A percentile compares a stretch with the other conserved stretches of the same genome.
phyloP scores from a whole-genome alignment of 1,284 basidiomycete species.

The Ustilago vetiveriae region DNA sequence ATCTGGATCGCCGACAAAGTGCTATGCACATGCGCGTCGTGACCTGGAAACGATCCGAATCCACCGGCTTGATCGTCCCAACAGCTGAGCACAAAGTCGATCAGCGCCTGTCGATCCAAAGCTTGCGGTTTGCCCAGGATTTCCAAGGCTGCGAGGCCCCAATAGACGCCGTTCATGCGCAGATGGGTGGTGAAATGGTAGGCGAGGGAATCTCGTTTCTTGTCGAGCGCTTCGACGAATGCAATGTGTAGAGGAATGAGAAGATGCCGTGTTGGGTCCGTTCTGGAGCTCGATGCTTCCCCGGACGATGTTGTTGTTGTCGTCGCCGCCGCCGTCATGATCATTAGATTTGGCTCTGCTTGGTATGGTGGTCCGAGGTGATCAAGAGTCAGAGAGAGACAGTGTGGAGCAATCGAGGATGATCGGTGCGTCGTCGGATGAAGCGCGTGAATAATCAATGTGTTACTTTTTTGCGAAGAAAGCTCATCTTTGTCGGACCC shows the following conservation, averaged over 20 bases:
- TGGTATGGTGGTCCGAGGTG: too few relatives aligned
- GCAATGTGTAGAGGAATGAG: conserved; percentile 40
- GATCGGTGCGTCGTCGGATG: conserved; percentile 18
- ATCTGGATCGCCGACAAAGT: conserved; percentile 94
- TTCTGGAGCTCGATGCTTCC: neutral
- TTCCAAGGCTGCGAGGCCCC: conserved; percentile 88
- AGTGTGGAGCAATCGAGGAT: conserved; percentile 7
- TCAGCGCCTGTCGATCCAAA: conserved; percentile 81
- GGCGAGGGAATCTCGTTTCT: conserved; percentile 66
- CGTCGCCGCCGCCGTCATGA: too few relatives aligned
- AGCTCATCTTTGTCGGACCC: too few relatives aligned
- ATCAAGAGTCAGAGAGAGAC: neutral
- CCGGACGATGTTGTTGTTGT: too few relatives aligned
- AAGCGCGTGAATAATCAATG: conserved; percentile 12
- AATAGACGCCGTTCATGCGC: conserved; percentile 94
- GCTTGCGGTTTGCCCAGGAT: conserved; percentile 82
- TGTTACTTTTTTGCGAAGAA: neutral
- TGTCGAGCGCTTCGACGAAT: conserved; percentile 48
- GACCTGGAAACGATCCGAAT: conserved; percentile 89
- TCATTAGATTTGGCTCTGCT: neutral
- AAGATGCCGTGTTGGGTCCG: conserved; percentile 15
- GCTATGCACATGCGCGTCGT: conserved; percentile 88
- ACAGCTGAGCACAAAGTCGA: conserved; percentile 89
- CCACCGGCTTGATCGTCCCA: conserved; percentile 75
- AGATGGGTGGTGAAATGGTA: conserved; percentile 95